Base-by-base conservation (phyloP, 805 yeast species). In the Debaryomyces maramus region DNA sequence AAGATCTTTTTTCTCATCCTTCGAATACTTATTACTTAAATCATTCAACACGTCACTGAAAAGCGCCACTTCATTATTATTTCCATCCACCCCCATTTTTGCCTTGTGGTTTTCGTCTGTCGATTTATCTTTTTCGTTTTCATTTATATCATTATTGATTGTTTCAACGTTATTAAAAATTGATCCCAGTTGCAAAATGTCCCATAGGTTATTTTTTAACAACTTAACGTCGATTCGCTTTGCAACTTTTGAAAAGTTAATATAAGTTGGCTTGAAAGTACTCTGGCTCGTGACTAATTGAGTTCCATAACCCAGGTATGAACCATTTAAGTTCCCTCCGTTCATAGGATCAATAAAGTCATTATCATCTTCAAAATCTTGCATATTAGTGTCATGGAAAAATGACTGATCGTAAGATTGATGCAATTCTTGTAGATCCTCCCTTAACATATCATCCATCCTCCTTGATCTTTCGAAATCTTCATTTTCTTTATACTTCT, bases 1-100 rank as follows among this genome's bases (percentile, higher is more conserved):
- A 6, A 89, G 61, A 38, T 88, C 95, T 36, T 73, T 74, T 48
- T 72, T 66, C 34, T 80, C 75, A 34, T 77, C 80, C 6, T 67
- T 61, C 0, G 77, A 69, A 55, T 89, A 88, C 56, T 70, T 67
- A 6, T 62, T 60, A 14, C 67, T 68, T 17, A 83, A 70, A 19
- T 72, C 73, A 3, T 60, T 60, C 4, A 82, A 77, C 24, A 83
- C 66, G 29, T 48, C 43, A 29, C 41, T 27, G 19, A 36, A 30
- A 20, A 28, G 18, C 9, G 19, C 34, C 7, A 15, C 5, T 10
- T 24, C 13, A 6, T 24, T 15, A 6, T 13, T 6, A 10, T 13
- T 6, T n/a, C 13, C 4, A 6, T 24, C 26, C 26, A 3, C 28
- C 13, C 13, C 13, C 13, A n/a, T 13, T 7, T 13, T n/a, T 6